phyloP scores from a whole-genome alignment of 1,284 basidiomycete genomes.

The Tylopilus orsonianus region DNA sequence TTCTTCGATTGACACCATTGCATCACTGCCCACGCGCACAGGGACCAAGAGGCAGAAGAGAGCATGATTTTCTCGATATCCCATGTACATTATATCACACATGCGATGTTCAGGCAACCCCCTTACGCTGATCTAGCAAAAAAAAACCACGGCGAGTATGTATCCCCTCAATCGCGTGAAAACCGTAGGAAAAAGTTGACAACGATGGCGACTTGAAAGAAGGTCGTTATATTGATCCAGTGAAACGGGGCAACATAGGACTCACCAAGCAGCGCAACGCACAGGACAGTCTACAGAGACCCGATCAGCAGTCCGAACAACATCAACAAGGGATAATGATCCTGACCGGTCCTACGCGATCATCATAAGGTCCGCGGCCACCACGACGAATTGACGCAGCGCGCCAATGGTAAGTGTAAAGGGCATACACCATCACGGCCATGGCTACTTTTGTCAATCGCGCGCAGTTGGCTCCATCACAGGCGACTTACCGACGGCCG shows the following conservation, averaged over 20 bases:
- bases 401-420: constrained; percentile 96
- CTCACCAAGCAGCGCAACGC: constrained; percentile 80
- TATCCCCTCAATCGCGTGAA: constrained; percentile 38
- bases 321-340: constrained; percentile 11
- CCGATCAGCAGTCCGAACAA: constrained; percentile 6
- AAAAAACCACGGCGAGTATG: background rate
- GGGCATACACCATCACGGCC: constrained; percentile 95
- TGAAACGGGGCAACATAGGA: constrained; percentile 6
- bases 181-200: constrained; percentile 89
- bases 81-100: constrained; percentile 6
- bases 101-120: background rate
- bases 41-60: constrained; percentile 62
- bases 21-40: constrained; percentile 47
- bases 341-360: constrained; percentile 84
- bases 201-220: constrained; percentile 72
- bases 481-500: constrained; percentile 71
- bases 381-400: constrained; percentile 90
- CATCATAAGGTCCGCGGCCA: constrained; percentile 95
- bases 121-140: constrained; percentile 19
- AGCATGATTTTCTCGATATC: constrained; percentile 30
- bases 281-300: constrained; percentile 73
- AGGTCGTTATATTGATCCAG: constrained; percentile 5
- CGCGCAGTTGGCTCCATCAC: background rate
- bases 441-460: constrained; percentile 61
- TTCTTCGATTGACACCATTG: constrained; percentile 66